A percentile compares a stretch with the other conserved stretches of the same genome.
These are phyloP conservation scores for Harrya chromipes DNA, from an alignment of 768 basidiomycete genomes.

Conservation along the genomic window DNA sequence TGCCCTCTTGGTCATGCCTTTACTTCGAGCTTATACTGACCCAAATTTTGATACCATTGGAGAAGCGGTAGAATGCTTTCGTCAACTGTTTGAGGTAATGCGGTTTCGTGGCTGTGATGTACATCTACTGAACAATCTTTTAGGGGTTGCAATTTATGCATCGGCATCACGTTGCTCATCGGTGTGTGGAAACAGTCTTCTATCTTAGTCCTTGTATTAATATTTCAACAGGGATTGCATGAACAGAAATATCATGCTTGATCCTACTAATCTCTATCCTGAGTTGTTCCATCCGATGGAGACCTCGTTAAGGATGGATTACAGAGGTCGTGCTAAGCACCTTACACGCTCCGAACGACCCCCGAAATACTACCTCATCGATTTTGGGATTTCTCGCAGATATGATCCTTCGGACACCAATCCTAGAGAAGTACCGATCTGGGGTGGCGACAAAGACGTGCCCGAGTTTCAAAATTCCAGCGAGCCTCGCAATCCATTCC, in stretches of 20 bases:
- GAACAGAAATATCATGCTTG: conserved; percentile 34
- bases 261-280: conserved; percentile 24
- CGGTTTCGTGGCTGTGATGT: neutral
- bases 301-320: conserved; percentile 15
- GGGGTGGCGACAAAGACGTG: conserved; percentile 41
- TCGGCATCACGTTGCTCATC: conserved; percentile 18
- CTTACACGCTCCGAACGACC: conserved; percentile 32
- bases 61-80: conserved; percentile 33
- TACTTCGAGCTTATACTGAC: conserved; percentile 26
- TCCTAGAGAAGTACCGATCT: conserved; percentile 29
- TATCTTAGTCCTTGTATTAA: neutral
- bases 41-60: conserved; percentile 31
- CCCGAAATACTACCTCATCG: conserved; percentile 16
- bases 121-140: neutral
- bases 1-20: conserved; percentile 30
- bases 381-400: conserved; percentile 36
- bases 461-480: conserved; percentile 35
- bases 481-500: conserved; percentile 37
- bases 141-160: conserved; percentile 30
- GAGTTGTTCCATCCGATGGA: conserved; percentile 27
- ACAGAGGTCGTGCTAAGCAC: conserved; percentile 17
- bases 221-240: conserved; percentile 23
- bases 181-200: neutral
- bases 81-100: conserved; percentile 30
- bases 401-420: conserved; percentile 28